Evolutionary conservation across 305 asterid species (phyloP).

Genomic region (Solanum hybrid): DNA sequence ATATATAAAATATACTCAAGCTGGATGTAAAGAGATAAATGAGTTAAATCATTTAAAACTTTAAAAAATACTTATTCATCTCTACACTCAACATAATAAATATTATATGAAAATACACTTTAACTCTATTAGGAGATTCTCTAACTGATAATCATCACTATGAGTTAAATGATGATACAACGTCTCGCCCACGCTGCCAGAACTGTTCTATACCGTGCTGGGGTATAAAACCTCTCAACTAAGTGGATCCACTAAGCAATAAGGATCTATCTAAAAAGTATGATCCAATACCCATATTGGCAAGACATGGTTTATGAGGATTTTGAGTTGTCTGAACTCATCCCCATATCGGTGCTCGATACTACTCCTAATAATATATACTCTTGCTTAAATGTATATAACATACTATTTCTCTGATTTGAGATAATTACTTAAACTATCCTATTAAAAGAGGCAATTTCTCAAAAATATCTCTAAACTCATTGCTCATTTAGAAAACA

Average conservation of each 20-base stretch:
- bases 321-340: neutral
- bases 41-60: neutral
- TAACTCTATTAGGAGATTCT: neutral
- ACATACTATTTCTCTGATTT: too few species aligned
- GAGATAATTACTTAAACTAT: neutral
- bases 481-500: neutral
- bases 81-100: neutral
- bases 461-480: neutral
- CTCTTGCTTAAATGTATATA: neutral
- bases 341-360: neutral
- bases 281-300: neutral
- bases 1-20: neutral
- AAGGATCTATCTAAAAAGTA: neutral
- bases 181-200: neutral
- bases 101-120: too few species aligned
- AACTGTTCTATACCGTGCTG: too few species aligned
- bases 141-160: neutral
- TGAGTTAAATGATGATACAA: neutral
- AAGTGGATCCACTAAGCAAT: neutral
- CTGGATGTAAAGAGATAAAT: neutral
- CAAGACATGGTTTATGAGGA: neutral
- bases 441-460: neutral
- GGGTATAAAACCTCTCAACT: neutral
- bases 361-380: neutral
- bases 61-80: neutral